Percentiles rank a stretch among this genome's conserved stretches.
phyloP scores from a whole-genome alignment of 2,329 filamentous ascomycete species.

The Tolypocladium inflatum region DNA sequence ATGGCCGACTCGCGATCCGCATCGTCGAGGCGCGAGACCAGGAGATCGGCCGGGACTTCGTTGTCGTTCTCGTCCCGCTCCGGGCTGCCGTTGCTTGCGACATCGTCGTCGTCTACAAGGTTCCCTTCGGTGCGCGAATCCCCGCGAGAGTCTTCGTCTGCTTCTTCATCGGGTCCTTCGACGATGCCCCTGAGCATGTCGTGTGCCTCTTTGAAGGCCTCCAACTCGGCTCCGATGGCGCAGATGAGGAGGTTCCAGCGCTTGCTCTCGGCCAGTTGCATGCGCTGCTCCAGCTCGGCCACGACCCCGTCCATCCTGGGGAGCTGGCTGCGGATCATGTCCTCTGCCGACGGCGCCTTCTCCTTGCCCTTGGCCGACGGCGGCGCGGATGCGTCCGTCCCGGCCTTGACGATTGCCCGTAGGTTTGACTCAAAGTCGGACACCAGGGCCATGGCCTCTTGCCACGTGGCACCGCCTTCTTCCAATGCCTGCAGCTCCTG shows the following conservation, averaged over 20 bases:
- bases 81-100: neutral
- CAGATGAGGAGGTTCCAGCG: conserved; percentile 69
- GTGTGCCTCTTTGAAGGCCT: conserved; percentile 54
- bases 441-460: conserved; percentile 48
- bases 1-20: conserved; percentile 7
- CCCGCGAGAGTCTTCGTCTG: conserved; percentile 4
- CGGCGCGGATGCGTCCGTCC: conserved; percentile 6
- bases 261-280: conserved; percentile 46
- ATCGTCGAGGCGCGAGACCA: conserved; percentile 23
- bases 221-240: conserved; percentile 64
- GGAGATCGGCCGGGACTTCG: conserved; percentile 10
- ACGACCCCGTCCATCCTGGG: conserved; percentile 48
- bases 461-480: conserved; percentile 59
- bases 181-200: conserved; percentile 36
- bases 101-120: neutral
- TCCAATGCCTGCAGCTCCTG: conserved; percentile 56
- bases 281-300: conserved; percentile 40
- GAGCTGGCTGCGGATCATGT: conserved; percentile 36
- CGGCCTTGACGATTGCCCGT: conserved; percentile 39
- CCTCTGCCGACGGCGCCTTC: conserved; percentile 20
- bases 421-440: conserved; percentile 57
- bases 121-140: neutral
- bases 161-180: neutral
- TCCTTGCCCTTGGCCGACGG: conserved; percentile 18
- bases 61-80: conserved; percentile 11